Base-by-base conservation (phyloP, 805 yeast genomes). In the Kurtzmaniella cleridarum region DNA sequence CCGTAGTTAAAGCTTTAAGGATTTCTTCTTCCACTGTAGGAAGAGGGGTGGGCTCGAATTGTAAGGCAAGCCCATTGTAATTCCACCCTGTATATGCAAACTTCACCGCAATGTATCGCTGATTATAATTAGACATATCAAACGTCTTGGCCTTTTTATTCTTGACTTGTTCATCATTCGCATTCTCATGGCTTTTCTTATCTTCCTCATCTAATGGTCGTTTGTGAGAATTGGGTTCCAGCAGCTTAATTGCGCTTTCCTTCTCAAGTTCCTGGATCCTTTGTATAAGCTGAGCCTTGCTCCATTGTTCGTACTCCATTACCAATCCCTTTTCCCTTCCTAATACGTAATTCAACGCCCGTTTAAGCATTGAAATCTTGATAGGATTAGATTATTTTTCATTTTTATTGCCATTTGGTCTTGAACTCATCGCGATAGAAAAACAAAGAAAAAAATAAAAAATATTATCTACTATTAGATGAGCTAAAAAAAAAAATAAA, bases 81-180 rank as follows among this genome's bases (percentile, higher is more conserved):
- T 84, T 76, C 97, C 97, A 91, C 1, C 98, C 98, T 35, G 86
- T 54, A 57, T 93, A 93, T 0, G 96, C 84, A 62, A 93, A 93
- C 44, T 76, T 68, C 24, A 93, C 53, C 0, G 95, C 98, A 11
- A 93, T 74, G 43, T 76, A 77, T 40, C 98, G 67, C 1, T 78
- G 77, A 9, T 66, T 47, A 51, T 76, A 76, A 44, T 78, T 80
- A 12, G 78, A 63, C 48, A 84, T 84, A 49, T 86, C 91, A 55
- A 89, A 78, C 16, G 49, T 58, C 57, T 66, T 76, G 57, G 49
- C 58, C 48, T 54, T 63, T 27, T 35, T 35, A 44, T 50, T 45
- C 27, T 24, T 49, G 28, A 24, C 26, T 9, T 11, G 28, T 15
- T 15, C 27, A 14, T 16, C 23, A 15, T 17, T 28, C 10, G 27